Conservation (phyloP, 2,329 filamentous ascomycete genomes). For the Trichophyton equinum region DNA sequence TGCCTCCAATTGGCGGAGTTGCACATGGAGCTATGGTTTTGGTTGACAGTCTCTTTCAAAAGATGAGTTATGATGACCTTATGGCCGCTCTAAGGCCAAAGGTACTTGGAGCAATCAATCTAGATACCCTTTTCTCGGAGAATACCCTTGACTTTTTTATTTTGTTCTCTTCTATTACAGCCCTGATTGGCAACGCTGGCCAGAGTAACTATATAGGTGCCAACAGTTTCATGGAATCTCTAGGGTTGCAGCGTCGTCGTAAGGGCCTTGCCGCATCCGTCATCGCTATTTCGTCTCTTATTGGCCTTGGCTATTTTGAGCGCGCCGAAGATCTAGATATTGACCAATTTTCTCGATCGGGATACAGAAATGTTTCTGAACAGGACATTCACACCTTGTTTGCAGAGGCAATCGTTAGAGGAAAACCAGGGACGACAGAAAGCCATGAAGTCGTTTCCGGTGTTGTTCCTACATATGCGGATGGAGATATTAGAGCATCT, state of each 20-base stretch:
- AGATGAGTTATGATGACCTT: conserved; percentile 24
- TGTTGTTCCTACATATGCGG: background rate
- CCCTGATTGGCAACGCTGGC: conserved; percentile 23
- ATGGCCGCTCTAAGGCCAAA: conserved; percentile 26
- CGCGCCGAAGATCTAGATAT: conserved; percentile 4
- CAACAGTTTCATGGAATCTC: conserved; percentile 32
- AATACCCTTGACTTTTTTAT: conserved; percentile 12
- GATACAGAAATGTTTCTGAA: conserved; percentile 27
- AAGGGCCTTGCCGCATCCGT: conserved; percentile 8
- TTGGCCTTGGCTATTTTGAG: conserved; percentile 8
- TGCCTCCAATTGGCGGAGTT: conserved; percentile 23
- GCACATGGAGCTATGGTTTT: conserved; percentile 27
- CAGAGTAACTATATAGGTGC: conserved; percentile 31
- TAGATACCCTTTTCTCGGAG: conserved; percentile 15
- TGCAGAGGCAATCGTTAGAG: conserved; percentile 38
- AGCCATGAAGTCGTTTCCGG: background rate
- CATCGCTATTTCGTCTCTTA: conserved; percentile 6
- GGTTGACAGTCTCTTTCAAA: conserved; percentile 22
- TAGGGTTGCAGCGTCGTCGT: conserved; percentile 15
- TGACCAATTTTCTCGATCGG: background rate
- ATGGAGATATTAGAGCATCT: background rate
- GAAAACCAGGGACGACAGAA: conserved; percentile 21
- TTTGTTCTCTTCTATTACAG: conserved; percentile 13
- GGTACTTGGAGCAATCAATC: conserved; percentile 24
- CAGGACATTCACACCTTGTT: conserved; percentile 42